These are phyloP conservation scores for Rhizoctonia solani DNA, from an alignment of 1,284 basidiomycete species.

Conservation along the genomic window DNA sequence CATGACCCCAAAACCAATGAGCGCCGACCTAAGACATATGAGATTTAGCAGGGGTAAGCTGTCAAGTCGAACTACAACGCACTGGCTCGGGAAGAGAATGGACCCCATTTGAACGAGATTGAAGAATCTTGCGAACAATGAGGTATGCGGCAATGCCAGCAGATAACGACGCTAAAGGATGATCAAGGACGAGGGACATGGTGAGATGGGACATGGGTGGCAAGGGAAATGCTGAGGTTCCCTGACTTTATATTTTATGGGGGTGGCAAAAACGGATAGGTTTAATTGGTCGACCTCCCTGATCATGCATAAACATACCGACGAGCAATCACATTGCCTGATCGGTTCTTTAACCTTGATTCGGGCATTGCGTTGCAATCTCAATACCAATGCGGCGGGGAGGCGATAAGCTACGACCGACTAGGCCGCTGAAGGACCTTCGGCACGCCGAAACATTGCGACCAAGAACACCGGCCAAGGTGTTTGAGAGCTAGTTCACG, in stretches of 20 bases:
- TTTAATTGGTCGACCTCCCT: neutral
- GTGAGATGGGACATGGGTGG: neutral
- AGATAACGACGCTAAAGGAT: neutral
- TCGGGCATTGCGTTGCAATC: too few species aligned
- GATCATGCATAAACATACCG: too few species aligned
- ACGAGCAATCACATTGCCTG: too few species aligned
- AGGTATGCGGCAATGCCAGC: neutral
- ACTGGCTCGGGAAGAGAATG: neutral
- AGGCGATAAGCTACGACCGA: too few species aligned
- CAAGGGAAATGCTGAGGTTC: neutral
- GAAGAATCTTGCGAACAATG: neutral
- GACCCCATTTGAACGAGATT: neutral
- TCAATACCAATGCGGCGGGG: too few species aligned
- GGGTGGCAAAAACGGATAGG: constrained; percentile 6
- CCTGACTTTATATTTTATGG: constrained; percentile 1
- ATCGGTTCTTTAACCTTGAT: too few species aligned
- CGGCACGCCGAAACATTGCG: too few species aligned
- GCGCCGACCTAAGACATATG: neutral
- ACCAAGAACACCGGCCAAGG: too few species aligned
- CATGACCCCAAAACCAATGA: constrained; percentile 30
- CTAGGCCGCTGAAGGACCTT: too few species aligned
- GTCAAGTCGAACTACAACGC: neutral
- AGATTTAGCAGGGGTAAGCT: neutral
- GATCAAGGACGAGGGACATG: constrained; percentile 10
- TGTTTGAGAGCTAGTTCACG: too few species aligned